Conservation (phyloP, 805 yeast species). For the Hagleromyces aurorensis region DNA sequence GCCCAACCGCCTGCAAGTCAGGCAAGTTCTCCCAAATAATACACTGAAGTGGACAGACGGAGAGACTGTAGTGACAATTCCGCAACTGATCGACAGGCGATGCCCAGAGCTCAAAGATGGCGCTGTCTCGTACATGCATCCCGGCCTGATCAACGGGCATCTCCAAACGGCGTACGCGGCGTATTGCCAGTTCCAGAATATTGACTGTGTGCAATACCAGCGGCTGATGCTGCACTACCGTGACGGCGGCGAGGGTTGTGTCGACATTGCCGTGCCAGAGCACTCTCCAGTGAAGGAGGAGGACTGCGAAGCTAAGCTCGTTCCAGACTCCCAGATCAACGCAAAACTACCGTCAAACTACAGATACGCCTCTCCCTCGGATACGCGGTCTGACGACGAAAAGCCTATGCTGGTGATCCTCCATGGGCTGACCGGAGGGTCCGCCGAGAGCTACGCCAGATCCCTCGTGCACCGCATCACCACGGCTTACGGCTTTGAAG, state of each 20-base stretch:
- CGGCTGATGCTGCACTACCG: conserved; percentile 44
- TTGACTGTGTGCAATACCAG: conserved; percentile 53
- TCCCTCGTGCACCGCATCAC: conserved; percentile 42
- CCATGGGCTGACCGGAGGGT: conserved; percentile 82
- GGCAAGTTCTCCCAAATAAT: conserved; percentile 5
- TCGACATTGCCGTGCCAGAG: conserved; percentile 49
- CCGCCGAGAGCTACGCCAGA: conserved; percentile 71
- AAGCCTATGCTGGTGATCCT: conserved; percentile 56
- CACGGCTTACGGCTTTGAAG: conserved; percentile 41
- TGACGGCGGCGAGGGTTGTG: conserved; percentile 62
- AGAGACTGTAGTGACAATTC: conserved; percentile 10
- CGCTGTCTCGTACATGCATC: conserved; percentile 44
- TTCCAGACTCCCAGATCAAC: conserved; percentile 33
- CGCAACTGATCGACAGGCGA: conserved; percentile 28
- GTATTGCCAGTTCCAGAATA: conserved; percentile 35
- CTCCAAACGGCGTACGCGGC: conserved; percentile 65
- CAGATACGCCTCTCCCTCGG: conserved; percentile 32
- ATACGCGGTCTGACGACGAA: conserved; percentile 32
- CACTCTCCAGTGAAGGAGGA: conserved; percentile 29
- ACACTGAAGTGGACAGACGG: conserved; percentile 6
- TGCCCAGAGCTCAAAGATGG: conserved; percentile 40
- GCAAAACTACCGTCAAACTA: conserved; percentile 18
- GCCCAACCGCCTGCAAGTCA: conserved; percentile 8
- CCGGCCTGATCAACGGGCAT: conserved; percentile 55
- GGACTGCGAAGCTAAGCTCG: conserved; percentile 16